Base-by-base conservation (phyloP, 2,329 filamentous ascomycete genomes). In the Aspergillus sp. region DNA sequence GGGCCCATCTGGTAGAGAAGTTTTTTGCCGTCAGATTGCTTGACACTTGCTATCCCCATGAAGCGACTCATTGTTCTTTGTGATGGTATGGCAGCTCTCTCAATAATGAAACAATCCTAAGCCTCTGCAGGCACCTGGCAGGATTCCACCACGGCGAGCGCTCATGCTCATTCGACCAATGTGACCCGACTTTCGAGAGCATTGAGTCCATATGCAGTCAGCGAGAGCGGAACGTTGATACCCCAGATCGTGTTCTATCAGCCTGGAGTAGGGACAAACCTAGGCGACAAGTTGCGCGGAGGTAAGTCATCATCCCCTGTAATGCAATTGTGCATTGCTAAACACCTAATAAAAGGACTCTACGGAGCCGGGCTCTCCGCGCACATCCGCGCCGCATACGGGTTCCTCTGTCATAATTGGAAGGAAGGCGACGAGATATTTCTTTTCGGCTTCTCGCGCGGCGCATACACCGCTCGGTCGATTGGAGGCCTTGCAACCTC, bases 401-500 rank as follows among this genome's bases (percentile, higher is more conserved):
- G 71, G 6, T 82, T 80, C 60, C 64, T 82, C 2, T 72, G 75
- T n/a, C 76, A 77, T 50, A 82, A 82, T 62, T 82, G 77, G 57
- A 66, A 73, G n/a, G 71, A 71, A 0, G 79, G 79, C 50, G 80
- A 79, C 49, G 71, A 78, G 56, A 76, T 79, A 46, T 76, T 76
- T 60, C 73, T 78, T 53, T 74, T 78, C 49, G 76, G 76, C 22
- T 79, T 78, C 64, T 76, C 72, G 4, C 67, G 76, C 11, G 76
- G 76, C 7, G 76, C 76, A 2, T 79, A 70, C 54, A 77, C 73
- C 0, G 76, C 73, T 2, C 68, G 76, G 7, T 71, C 71, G 4
- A 71, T 78, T 9, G 76, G 75, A 4, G 76, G 75, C 0, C 56
- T 79, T 11, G 74, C 78, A 22, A 71, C 64, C 8, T 65, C 73